Conservation (phyloP, 1,284 basidiomycete genomes). For the Rhodotorula sp. region DNA sequence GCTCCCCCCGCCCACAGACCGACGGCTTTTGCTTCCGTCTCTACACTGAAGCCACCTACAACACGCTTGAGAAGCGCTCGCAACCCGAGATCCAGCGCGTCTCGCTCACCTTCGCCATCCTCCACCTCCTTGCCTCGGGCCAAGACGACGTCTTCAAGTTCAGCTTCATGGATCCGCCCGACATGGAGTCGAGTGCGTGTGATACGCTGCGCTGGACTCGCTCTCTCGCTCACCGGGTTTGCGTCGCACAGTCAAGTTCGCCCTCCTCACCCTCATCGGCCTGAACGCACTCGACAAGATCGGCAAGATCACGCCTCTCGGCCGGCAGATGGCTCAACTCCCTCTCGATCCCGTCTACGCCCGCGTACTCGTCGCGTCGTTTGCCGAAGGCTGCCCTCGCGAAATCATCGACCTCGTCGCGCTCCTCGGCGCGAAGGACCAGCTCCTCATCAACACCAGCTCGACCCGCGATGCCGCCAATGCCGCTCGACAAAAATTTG, state of each 20-base stretch:
- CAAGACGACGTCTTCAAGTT: constrained; percentile 69
- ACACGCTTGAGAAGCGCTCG: constrained; percentile 63
- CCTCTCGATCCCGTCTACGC: constrained; percentile 81
- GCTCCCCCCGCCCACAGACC: constrained; percentile 7
- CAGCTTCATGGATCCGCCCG: constrained; percentile 81
- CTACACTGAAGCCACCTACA: constrained; percentile 77
- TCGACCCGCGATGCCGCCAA: constrained; percentile 52
- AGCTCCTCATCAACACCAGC: constrained; percentile 53
- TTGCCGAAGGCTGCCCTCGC: constrained; percentile 64
- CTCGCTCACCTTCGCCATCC: constrained; percentile 73
- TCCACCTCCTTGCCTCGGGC: constrained; percentile 63
- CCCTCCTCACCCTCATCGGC: constrained; percentile 71
- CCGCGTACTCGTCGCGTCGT: constrained; percentile 70
- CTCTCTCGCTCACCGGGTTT: constrained; percentile 16
- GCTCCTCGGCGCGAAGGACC: constrained; percentile 62
- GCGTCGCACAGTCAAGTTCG: constrained; percentile 58
- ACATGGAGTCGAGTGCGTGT: constrained; percentile 63
- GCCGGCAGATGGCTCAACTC: constrained; percentile 74
- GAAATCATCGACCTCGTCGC: constrained; percentile 79
- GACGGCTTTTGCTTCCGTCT: constrained; percentile 79
- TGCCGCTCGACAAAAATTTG: constrained; percentile 54
- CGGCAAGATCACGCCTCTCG: constrained; percentile 65
- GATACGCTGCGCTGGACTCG: not conserved
- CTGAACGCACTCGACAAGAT: constrained; percentile 66
- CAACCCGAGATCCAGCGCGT: constrained; percentile 86